Base-by-base conservation (phyloP, 805 yeast genomes). In the Yamadazyma akitaensis region DNA sequence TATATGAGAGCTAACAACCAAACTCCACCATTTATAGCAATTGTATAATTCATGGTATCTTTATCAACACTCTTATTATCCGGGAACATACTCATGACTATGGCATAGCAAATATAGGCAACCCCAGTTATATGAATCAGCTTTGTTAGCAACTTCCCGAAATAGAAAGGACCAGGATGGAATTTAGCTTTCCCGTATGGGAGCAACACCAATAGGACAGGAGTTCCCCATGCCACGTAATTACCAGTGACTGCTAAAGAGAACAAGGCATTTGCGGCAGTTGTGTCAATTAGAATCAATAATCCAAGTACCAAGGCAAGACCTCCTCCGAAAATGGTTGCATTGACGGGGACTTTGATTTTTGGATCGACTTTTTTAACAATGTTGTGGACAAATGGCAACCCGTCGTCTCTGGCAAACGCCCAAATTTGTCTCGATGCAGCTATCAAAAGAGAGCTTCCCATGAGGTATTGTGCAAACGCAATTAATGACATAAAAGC, bases 401-500 rank as follows among this genome's bases (percentile, higher is more conserved):
- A 71, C 13, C 89, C 90, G 55, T 83, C 82, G 61, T 85, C 92
- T 67, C 92, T 77, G 35, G 88, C 81, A 62, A 84, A 82, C 1
- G 89, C 88, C 81, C 85, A 84, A 42, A 82, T 73, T 61, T 84
- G 89, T 62, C 90, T 76, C 5, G 87, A 81, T 6, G 79, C 75
- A 10, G 88, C 88, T 40, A 82, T 74, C 40, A 82, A 66, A 45
- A 79, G 73, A 2, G 85, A 79, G 19, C 79, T 72, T 14, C 85
- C 85, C 88, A 83, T 84, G 44, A 82, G 64, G 62, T 77, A 81
- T 60, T 82, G 88, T 18, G 85, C 80, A 50, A 73, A 59, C 9
- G 81, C 75, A 59, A 81, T 76, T 42, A 83, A 54, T 3, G 79
- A 54, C 82, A 83, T 79, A 51, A 82, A 72, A 0, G 83, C 84